Base-by-base conservation (phyloP, 805 yeast species). In the Kuraishia hungarica region DNA sequence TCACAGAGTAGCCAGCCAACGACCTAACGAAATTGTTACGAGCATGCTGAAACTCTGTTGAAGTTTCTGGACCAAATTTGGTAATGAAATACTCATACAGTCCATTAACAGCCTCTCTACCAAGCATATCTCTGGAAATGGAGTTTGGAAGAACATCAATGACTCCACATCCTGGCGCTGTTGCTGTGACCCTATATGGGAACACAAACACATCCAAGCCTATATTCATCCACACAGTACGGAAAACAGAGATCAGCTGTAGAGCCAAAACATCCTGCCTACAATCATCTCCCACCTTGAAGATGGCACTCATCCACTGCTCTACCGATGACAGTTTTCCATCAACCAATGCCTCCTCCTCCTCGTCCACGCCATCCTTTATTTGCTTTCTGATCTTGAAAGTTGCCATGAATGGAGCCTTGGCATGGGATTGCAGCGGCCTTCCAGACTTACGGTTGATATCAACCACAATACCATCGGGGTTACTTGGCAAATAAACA, bases 101-200 rank as follows among this genome's bases (percentile, higher is more conserved):
- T 1, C 98, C 99, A 70, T 94, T 94, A 26, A 94, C 99, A 0
- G 99, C 99, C 67, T 94, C 99, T 65, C 99, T 82, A 48, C 99
- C 99, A 53, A 94, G 78, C 98, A 94, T 93, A 72, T 94, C 99
- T 72, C 99, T 83, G 49, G 97, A 90, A 26, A 90, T 86, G 5
- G 97, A 87, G 67, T 93, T 89, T 39, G 99, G 99, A 60, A 94
- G 78, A 35, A 96, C 99, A 68, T 96, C 99, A 73, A 94, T 94
- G 50, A 94, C 96, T 71, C 99, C 99, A 74, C 98, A 92, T 0
- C 99, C 99, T 1, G 99, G 98, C 2, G 97, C 97, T 10, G 99
- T 94, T 1, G 99, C 99, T 0, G 97, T 92, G 24, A 94, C 99
- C 60, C 97, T 75, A 70, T 94, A 81, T 1, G 99, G 99, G 72